Percentiles rank a stretch among this genome's conserved stretches.
Conservation (phyloP, 169 alveolate species). For the Plasmodium knowlesi region DNA sequence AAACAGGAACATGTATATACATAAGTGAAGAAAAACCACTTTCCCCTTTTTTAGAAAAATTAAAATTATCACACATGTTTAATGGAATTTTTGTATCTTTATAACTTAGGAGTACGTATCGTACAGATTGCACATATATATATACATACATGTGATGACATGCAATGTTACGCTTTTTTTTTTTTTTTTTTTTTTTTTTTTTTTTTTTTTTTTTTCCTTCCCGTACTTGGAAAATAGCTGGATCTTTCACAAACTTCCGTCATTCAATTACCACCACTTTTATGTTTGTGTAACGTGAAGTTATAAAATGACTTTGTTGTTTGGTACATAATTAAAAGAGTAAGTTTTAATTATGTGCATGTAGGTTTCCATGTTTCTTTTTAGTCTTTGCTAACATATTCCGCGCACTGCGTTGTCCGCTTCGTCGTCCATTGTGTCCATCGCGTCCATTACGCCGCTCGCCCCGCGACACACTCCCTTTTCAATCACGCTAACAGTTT, state of each 20-base stretch:
- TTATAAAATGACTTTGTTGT: conserved; percentile 42
- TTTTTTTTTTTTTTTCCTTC: neutral
- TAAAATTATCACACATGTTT: neutral
- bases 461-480: neutral
- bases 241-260: conserved; percentile 3
- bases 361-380: neutral
- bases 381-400: neutral
- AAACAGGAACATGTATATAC: conserved; percentile 10
- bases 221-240: conserved; percentile 8
- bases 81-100: neutral
- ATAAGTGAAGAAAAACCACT: neutral
- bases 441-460: conserved; percentile 1
- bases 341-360: conserved; percentile 1
- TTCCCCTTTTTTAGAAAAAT: neutral
- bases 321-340: conserved; percentile 40
- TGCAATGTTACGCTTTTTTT: neutral
- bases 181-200: neutral
- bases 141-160: neutral
- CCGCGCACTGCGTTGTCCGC: neutral
- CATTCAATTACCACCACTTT: conserved; percentile 1
- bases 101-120: neutral
- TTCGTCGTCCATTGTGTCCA: neutral
- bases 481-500: neutral
- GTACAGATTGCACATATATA: neutral
- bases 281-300: conserved; percentile 15